These are phyloP conservation scores for Suhomyces xylopsoci DNA, from an alignment of 805 yeast genomes.

Conservation along the genomic window DNA sequence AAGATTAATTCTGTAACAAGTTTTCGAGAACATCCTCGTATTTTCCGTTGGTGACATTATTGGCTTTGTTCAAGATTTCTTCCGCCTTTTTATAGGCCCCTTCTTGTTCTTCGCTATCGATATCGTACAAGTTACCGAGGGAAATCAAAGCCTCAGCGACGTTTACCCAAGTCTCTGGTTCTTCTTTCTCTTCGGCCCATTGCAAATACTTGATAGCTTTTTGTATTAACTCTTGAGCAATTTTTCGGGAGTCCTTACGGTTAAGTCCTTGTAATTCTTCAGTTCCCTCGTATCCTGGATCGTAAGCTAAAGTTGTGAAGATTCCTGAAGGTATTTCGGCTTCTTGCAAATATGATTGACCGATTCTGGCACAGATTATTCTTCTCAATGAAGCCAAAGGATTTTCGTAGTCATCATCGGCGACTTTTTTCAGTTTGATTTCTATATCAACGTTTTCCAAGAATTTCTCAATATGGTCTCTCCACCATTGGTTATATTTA, in stretches of 20 bases:
- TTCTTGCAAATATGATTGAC: conserved; percentile 61
- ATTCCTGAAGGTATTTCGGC: conserved; percentile 59
- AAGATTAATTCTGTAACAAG: conserved; percentile 19
- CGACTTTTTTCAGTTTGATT: conserved; percentile 7
- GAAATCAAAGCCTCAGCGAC: conserved; percentile 84
- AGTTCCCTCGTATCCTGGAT: conserved; percentile 41
- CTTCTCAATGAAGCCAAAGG: conserved; percentile 26
- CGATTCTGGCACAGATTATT: conserved; percentile 49
- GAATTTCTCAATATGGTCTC: conserved; percentile 38
- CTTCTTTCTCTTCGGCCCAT: conserved; percentile 63
- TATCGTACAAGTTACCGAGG: conserved; percentile 68
- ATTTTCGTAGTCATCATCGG: conserved; percentile 7
- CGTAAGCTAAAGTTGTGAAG: conserved; percentile 58
- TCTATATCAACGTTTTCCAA: conserved; percentile 28
- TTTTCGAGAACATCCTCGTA: conserved; percentile 63
- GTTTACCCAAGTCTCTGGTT: conserved; percentile 78
- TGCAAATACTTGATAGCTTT: conserved; percentile 57
- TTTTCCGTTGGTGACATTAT: conserved; percentile 76
- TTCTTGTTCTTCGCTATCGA: conserved; percentile 67
- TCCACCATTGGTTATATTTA: conserved; percentile 55
- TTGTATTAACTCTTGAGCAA: conserved; percentile 46
- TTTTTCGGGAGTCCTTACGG: conserved; percentile 43
- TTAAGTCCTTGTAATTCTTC: conserved; percentile 35
- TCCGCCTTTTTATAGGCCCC: conserved; percentile 67
- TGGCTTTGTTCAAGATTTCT: conserved; percentile 62